Conservation (phyloP, 2,329 filamentous ascomycete genomes). For the Epichloe bromicola region DNA sequence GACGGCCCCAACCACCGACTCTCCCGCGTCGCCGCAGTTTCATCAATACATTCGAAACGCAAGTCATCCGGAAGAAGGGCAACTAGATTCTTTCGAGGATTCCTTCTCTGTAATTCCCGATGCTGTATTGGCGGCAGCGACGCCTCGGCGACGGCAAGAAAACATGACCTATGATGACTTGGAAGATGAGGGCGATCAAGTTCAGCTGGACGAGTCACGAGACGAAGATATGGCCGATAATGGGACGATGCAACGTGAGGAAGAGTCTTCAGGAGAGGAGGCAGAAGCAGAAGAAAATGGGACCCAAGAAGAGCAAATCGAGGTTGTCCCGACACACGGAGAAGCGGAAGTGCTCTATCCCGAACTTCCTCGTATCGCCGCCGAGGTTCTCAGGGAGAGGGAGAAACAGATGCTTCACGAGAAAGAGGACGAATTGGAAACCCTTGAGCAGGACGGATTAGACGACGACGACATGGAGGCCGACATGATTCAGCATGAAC, state of each 20-base stretch:
- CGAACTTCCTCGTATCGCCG: background rate
- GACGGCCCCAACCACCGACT: background rate
- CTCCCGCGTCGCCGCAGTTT: constrained; percentile 1
- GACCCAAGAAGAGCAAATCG: background rate
- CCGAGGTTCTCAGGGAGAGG: background rate
- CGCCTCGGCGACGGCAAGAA: constrained; percentile 20
- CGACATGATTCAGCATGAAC: background rate
- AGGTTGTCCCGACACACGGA: background rate
- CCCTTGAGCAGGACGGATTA: background rate
- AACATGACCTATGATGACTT: constrained; percentile 3
- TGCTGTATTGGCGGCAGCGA: constrained; percentile 35
- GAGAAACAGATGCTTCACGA: background rate
- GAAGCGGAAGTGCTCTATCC: background rate
- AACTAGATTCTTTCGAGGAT: constrained; percentile 33
- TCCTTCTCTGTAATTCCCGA: constrained; percentile 46
- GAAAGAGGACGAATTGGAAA: background rate
- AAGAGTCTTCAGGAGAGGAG: background rate
- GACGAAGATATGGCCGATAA: background rate
- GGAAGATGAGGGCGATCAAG: constrained; percentile 2
- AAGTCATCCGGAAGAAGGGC: constrained; percentile 13
- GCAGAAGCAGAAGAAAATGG: background rate
- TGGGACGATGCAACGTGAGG: background rate
- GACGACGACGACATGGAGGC: background rate
- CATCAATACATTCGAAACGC: constrained; percentile 4
- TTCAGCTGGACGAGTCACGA: background rate